Conservation (phyloP, 805 yeast genomes). For the Yarrowia divulgata region DNA sequence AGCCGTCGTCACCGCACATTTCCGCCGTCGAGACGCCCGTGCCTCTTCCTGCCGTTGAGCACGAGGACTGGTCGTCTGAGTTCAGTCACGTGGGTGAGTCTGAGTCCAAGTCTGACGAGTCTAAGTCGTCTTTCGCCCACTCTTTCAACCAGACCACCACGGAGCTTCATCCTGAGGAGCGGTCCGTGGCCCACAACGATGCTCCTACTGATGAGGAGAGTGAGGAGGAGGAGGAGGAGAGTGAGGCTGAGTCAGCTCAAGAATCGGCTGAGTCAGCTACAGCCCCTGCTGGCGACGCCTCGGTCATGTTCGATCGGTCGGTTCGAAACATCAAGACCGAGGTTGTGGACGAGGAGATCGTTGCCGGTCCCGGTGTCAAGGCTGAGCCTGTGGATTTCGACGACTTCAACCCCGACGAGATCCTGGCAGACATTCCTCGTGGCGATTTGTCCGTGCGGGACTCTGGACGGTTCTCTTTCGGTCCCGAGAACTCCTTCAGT, state of each 20-base stretch:
- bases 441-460: constrained; percentile 12
- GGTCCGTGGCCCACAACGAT: constrained; percentile 12
- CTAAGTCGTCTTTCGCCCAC: constrained; percentile 13
- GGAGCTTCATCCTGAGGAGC: constrained; percentile 15
- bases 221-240: constrained; percentile 1
- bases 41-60: constrained; percentile 14
- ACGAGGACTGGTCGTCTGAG: constrained; percentile 18
- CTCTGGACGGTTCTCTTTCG: constrained; percentile 30
- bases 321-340: constrained; percentile 20
- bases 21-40: constrained; percentile 24
- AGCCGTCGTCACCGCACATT: not conserved
- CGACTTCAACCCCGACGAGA: constrained; percentile 22
- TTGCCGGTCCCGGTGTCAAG: not conserved
- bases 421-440: constrained; percentile 18
- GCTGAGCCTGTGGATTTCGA: constrained; percentile 14
- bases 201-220: constrained; percentile 19
- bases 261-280: not conserved
- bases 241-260: not conserved
- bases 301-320: constrained; percentile 18
- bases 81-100: not conserved
- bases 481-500: constrained; percentile 27
- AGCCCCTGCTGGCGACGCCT: not conserved
- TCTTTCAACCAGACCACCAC: constrained; percentile 27
- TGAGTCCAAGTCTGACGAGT: not conserved
- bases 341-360: not conserved